phyloP scores from a whole-genome alignment of 208 protist genomes.

The Acanthamoeba lenticulata region DNA sequence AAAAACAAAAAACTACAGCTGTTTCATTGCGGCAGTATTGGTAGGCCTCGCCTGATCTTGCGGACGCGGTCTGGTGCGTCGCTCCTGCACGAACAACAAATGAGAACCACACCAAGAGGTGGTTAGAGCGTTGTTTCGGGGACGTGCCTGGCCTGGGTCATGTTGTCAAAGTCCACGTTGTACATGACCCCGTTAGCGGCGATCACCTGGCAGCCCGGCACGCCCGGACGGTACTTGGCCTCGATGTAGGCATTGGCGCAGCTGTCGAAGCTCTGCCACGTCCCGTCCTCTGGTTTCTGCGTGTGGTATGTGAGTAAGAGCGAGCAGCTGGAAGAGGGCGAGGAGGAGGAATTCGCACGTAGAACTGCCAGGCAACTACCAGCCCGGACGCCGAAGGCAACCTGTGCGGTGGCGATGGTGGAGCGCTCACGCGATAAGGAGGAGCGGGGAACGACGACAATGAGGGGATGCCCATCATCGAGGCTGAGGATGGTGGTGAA shows the following conservation, averaged over 20 bases:
- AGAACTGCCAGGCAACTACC: not conserved
- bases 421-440: not conserved
- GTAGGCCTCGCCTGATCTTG: not conserved
- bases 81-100: not conserved
- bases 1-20: too few species aligned
- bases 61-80: not conserved
- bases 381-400: not conserved
- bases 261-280: not conserved
- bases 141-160: not conserved
- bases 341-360: not conserved
- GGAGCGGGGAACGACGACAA: not conserved
- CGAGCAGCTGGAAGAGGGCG: too few species aligned
- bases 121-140: not conserved
- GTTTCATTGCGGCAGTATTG: too few species aligned
- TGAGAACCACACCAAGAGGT: not conserved
- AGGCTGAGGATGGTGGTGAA: too few species aligned
- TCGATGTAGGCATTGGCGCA: not conserved
- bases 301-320: not conserved
- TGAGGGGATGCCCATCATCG: too few species aligned
- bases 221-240: not conserved
- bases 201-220: not conserved
- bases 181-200: not conserved
- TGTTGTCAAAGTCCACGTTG: not conserved
- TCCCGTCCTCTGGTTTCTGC: not conserved
- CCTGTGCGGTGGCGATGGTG: not conserved